phyloP scores from a whole-genome alignment of 495 filamentous ascomycete genomes.

The Penicillium salamii region DNA sequence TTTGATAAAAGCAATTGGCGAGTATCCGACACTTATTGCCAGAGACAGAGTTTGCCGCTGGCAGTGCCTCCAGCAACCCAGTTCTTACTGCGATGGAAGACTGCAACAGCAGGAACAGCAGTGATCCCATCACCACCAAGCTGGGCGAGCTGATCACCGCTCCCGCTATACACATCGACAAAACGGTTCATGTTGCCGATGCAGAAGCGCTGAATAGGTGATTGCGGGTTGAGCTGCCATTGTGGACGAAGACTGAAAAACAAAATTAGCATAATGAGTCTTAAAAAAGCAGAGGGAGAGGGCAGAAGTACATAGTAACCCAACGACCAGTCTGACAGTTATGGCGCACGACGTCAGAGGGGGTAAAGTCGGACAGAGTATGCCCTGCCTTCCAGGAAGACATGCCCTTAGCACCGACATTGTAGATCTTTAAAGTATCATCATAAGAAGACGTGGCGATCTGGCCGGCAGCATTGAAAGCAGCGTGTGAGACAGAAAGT shows the following conservation, averaged over 20 bases:
- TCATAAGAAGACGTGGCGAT: conserved; percentile 93
- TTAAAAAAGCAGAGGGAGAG: neutral
- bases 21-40: conserved; percentile 72
- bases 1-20: too few species aligned
- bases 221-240: conserved; percentile 79
- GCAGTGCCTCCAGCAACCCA: conserved; percentile 93
- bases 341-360: conserved; percentile 67
- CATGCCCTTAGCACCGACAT: conserved; percentile 60
- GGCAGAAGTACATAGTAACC: conserved; percentile 61
- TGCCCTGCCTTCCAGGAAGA: conserved; percentile 60
- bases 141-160: conserved; percentile 87
- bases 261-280: neutral
- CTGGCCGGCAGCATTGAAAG: conserved; percentile 77
- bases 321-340: conserved; percentile 95
- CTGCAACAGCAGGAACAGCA: conserved; percentile 88
- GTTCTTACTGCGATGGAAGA: conserved; percentile 81
- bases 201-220: conserved; percentile 78
- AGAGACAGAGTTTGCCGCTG: conserved; percentile 88
- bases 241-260: conserved; percentile 78
- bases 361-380: conserved; percentile 62
- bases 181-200: conserved; percentile 99
- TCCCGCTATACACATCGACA: conserved; percentile 78
- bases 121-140: conserved; percentile 85
- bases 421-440: conserved; percentile 89
- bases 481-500: conserved; percentile 85